Conservation (phyloP, 2,329 filamentous ascomycete species). For the Pseudovirgaria hyperparasitica region DNA sequence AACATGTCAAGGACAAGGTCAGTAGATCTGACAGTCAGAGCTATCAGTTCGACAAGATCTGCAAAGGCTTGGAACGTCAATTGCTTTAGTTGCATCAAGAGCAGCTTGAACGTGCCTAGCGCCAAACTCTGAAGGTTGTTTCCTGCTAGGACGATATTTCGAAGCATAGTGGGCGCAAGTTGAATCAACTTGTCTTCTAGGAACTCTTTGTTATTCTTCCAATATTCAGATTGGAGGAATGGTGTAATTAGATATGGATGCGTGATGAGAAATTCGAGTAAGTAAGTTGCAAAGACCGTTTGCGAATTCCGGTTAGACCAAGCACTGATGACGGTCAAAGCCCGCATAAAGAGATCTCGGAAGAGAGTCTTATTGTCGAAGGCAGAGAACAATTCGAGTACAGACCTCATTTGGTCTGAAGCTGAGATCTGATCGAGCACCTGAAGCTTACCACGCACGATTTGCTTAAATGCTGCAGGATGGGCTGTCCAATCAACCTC, state of each 20-base stretch:
- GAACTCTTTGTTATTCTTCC: slow-evolving; percentile 8
- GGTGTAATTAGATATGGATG: slow-evolving; percentile 9
- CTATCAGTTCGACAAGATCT: slow-evolving; percentile 19
- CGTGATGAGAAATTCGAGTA: slow-evolving; percentile 9
- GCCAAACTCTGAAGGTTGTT: slow-evolving; percentile 15
- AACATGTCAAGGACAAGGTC: slow-evolving; percentile 21
- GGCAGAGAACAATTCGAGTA: slow-evolving; percentile 10
- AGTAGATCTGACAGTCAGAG: slow-evolving; percentile 17
- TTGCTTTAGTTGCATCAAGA: slow-evolving; percentile 12
- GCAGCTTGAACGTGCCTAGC: slow-evolving; percentile 13
- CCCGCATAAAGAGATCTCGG: slow-evolving; percentile 7
- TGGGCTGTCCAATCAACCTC: slow-evolving; percentile 13
- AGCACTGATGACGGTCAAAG: slow-evolving; percentile 6
- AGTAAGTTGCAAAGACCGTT: slow-evolving; percentile 4
- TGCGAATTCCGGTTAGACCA: slow-evolving; percentile 2
- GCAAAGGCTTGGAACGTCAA: slow-evolving; percentile 15
- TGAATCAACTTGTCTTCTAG: slow-evolving; percentile 8
- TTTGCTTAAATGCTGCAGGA: slow-evolving; percentile 6
- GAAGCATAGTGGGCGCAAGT: slow-evolving; percentile 9
- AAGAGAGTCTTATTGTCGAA: slow-evolving; percentile 10
- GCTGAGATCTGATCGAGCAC: too few species aligned
- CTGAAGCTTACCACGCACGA: slow-evolving; percentile 11
- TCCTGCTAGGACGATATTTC: slow-evolving; percentile 10
- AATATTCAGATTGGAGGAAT: slow-evolving; percentile 9
- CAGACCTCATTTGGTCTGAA: too few species aligned